Evolutionary conservation across 345 rosid genomes (phyloP), one percentile per base, ranked within the genome.

Genomic region (Eucalyptus sp.): DNA sequence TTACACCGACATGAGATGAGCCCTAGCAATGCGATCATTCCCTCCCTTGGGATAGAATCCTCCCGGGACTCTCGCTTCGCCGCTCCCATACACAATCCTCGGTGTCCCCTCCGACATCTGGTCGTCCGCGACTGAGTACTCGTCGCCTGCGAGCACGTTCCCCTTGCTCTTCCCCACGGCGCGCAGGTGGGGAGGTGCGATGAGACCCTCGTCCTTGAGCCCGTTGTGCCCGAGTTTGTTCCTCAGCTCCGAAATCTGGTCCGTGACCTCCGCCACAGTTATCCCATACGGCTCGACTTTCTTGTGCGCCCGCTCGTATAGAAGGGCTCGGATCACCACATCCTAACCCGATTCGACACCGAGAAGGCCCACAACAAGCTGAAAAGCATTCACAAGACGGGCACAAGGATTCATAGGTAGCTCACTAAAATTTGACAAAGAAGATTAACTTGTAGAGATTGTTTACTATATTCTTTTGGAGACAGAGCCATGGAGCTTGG

Each of bases 271-370:
- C 8, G 93, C 93, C 11, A 94, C 95, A 1, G 91, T 88, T 29
- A 88, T 83, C 20, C 87, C 83, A 44, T 94, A 94, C 5, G 95
- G 94, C 6, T 58, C 41, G 62, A 95, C 96, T 24, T 83, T 88
- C 87, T 62, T 1, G 3, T 51, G 20, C 22, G 93, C 94, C 17
- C 64, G 66, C 87, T 93, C 92, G 66, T 94, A 96, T 41, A 96
- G 89, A 90, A 96, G 60, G 87, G 93, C 89, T 88, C 97, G 86
- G 62, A 97, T 95, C 12, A 96, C 94, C 4, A 97, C 98, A 31
- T 96, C 99, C 87, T 96, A 99, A 13, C 98, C 99, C 0, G 98
- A 92, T 90, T 96, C 96, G 60, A 95, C 96, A 3, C 95, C 99
- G 84, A 96, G 90, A 33, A 96, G 97, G 29, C 97, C 96, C 15